Evolutionary conservation across 2,329 filamentous ascomycete species (phyloP).

Genomic region (Chaetoscypha palmicola): DNA sequence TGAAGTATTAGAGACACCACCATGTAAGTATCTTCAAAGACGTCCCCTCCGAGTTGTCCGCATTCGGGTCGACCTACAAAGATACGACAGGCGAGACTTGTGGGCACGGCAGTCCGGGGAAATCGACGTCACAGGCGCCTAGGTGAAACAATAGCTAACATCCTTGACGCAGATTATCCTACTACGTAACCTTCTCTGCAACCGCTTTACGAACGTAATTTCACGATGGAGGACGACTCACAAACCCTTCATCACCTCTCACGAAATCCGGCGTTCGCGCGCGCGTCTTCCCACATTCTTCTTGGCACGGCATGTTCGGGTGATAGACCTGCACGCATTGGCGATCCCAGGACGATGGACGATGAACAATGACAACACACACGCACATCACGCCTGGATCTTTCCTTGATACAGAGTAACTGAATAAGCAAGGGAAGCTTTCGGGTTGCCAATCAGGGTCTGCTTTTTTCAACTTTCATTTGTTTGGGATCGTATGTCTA

Average conservation of each 20-base stretch:
- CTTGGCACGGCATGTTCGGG: slow-evolving; percentile 17
- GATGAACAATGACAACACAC: neutral
- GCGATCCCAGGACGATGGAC: too few relatives aligned
- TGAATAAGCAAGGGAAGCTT: too few relatives aligned
- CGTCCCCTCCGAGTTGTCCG: neutral
- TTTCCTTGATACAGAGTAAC: too few relatives aligned
- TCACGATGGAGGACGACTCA: neutral
- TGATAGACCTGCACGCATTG: too few relatives aligned
- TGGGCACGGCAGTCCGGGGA: slow-evolving; percentile 2
- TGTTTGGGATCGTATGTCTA: slow-evolving; percentile 20
- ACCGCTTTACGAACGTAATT: neutral
- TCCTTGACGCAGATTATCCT: neutral
- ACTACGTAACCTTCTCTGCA: neutral
- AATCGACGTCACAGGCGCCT: neutral
- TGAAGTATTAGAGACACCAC: slow-evolving; percentile 62
- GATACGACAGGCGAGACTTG: neutral
- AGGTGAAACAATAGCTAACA: neutral
- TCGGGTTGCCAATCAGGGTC: too few relatives aligned
- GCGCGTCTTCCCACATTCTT: slow-evolving; percentile 2
- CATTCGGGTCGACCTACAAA: neutral
- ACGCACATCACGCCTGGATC: neutral
- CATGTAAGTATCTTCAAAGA: neutral
- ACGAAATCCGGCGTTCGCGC: neutral
- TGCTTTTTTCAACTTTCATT: too few relatives aligned
- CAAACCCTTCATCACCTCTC: neutral